These are phyloP conservation scores for Aspergillus sp. DNA, from an alignment of 2,329 filamentous ascomycete species.

Conservation along the genomic window DNA sequence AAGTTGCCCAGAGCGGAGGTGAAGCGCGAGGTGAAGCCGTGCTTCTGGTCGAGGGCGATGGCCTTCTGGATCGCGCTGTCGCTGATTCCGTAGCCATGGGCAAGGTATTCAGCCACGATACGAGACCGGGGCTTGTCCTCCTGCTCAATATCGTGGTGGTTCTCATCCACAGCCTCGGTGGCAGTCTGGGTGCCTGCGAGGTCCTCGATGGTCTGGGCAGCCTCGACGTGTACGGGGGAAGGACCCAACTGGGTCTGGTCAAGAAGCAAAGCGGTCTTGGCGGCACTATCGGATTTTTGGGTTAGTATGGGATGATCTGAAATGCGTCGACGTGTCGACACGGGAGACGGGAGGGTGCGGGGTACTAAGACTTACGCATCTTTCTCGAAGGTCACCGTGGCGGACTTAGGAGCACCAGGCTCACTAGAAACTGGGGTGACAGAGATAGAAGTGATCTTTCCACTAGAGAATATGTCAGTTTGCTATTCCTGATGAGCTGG, in stretches of 20 bases:
- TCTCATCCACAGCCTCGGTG: conserved; percentile 50
- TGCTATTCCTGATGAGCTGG: background rate
- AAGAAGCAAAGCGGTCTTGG: conserved; percentile 92
- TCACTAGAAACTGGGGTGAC: conserved; percentile 58
- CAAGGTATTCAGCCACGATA: conserved; percentile 93
- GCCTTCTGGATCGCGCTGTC: conserved; percentile 74
- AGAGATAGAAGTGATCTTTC: conserved; percentile 83
- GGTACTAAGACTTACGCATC: conserved; percentile 55
- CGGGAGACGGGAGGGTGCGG: conserved; percentile 5
- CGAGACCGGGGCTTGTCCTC: conserved; percentile 95
- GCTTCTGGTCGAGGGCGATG: conserved; percentile 82
- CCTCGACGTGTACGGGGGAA: conserved; percentile 70
- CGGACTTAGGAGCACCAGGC: conserved; percentile 65
- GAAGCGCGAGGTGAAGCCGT: conserved; percentile 80
- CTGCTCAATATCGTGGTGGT: conserved; percentile 69
- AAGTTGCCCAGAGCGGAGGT: conserved; percentile 69
- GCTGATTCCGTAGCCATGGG: conserved; percentile 84
- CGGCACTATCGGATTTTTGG: conserved; percentile 49
- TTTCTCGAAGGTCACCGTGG: conserved; percentile 95
- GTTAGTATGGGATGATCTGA: background rate
- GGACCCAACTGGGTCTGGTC: conserved; percentile 91
- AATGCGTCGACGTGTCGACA: background rate
- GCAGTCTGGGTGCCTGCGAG: conserved; percentile 56
- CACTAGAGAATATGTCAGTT: conserved; percentile 50
- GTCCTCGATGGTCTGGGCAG: conserved; percentile 63